Base-by-base conservation (phyloP, 352 stramenopile genomes). In the Phytophthora nicotianae region DNA sequence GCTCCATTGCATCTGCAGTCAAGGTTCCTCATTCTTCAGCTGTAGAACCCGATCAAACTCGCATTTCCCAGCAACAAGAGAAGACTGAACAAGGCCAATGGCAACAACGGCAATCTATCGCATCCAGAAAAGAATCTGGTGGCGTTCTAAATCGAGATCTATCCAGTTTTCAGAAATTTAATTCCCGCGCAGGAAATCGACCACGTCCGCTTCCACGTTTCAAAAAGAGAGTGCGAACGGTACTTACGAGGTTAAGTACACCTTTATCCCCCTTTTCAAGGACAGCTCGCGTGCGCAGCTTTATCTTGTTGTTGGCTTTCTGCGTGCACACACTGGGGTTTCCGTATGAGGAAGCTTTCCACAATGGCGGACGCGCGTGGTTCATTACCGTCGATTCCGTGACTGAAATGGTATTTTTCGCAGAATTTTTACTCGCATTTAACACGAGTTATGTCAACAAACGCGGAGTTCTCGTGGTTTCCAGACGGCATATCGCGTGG, bases 391-490 rank as follows among this genome's bases (percentile, higher is more conserved):
- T 72, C 3, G 54, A 70, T 19, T 40, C 26, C 0, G 8, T 65
- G 7, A 62, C 66, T 4, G 69, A 82, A 42, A 43, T 58, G 8
- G 20, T 76, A 1, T 84, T 87, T 29, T 27, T 75, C 10, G 20
- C 74, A 10, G 66, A 86, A 20, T 72, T 83, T 4, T 10, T 76
- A 26, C 51, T 88, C 4, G 64, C 61, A 10, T 83, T 84, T 52
- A 86, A 84, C 64, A 83, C 73, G 9, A 68, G 65, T n/a, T 68
- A 74, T 21, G 58, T 75, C 16, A 70, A 83, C 20, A 74, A 74
- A 32, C 67, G 62, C 33, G 66, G 67, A 1, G 50, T 69, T 4
- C 58, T 82, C 3, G 58, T 80, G 13, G 68, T 74, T 13, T 74
- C 61, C 13, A 70, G 70, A 10, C 20, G 40, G 10, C 62, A 76